These are phyloP conservation scores for Chamaecrista fasciculata DNA, from an alignment of 306 rosid species.

Conservation along the genomic window DNA sequence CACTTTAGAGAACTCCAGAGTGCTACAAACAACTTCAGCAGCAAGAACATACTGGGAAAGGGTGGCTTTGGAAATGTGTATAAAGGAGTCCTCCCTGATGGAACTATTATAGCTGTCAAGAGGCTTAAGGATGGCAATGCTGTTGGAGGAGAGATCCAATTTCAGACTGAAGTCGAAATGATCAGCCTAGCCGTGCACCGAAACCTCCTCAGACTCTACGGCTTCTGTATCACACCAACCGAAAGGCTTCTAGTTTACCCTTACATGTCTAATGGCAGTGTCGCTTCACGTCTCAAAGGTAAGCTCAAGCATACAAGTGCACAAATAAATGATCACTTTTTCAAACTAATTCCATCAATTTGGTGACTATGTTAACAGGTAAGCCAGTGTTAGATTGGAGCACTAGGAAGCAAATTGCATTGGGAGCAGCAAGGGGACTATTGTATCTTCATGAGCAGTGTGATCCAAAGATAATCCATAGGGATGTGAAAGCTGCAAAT, in stretches of 20 bases:
- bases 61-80: conserved; percentile 96
- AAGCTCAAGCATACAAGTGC: background rate
- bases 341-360: background rate
- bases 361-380: conserved; percentile 41
- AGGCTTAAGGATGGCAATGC: conserved; percentile 88
- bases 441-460: conserved; percentile 92
- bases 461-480: conserved; percentile 91
- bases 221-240: conserved; percentile 74
- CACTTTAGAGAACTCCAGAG: conserved; percentile 80
- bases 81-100: conserved; percentile 81
- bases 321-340: too few species aligned
- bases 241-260: conserved; percentile 92
- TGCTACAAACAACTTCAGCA: conserved; percentile 87
- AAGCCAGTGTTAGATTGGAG: conserved; percentile 86
- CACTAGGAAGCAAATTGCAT: conserved; percentile 80
- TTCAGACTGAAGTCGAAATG: conserved; percentile 98
- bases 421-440: conserved; percentile 91
- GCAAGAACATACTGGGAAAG: conserved; percentile 79
- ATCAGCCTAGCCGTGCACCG: conserved; percentile 92
- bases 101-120: conserved; percentile 82
- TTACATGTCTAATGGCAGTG: conserved; percentile 92
- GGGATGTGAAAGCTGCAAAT: conserved; percentile 97
- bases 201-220: conserved; percentile 78
- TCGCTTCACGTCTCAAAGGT: conserved; percentile 93
- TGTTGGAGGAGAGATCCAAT: conserved; percentile 80